Percentiles rank a stretch among this genome's conserved stretches.
Evolutionary conservation across 371 early-diverging fungal genomes (phyloP).

Genomic region (Apophysomyces sp.): DNA sequence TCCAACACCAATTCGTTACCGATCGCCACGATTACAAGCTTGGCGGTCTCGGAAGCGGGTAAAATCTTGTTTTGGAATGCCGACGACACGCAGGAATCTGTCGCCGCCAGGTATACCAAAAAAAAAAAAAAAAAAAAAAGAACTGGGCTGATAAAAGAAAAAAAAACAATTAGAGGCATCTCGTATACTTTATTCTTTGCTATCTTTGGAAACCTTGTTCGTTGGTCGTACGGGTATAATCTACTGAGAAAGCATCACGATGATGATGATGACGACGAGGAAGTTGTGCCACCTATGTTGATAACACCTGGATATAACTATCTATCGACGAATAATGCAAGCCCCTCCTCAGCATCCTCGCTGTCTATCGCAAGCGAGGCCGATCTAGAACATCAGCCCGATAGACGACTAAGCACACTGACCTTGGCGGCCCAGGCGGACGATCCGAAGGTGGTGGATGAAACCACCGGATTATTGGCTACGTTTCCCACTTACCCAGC

Average conservation of each 20-base stretch:
- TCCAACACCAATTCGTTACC: slow-evolving; percentile 76
- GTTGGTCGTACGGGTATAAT: slow-evolving; percentile 77
- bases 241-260: slow-evolving; percentile 41
- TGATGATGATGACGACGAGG: slow-evolving; percentile 22
- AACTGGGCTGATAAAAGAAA: neutral
- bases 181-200: slow-evolving; percentile 76
- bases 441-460: slow-evolving; percentile 5
- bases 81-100: slow-evolving; percentile 59
- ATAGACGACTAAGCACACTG: slow-evolving; percentile 14
- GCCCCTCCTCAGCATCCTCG: slow-evolving; percentile 3
- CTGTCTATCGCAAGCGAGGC: neutral
- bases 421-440: slow-evolving; percentile 17
- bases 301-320: slow-evolving; percentile 3
- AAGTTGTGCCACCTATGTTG: neutral
- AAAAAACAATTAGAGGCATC: slow-evolving; percentile 52
- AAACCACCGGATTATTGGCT: slow-evolving; percentile 6
- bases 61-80: slow-evolving; percentile 56
- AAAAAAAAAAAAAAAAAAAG: slow-evolving; percentile 1
- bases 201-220: slow-evolving; percentile 69
- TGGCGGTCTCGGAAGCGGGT: slow-evolving; percentile 67
- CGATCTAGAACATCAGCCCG: slow-evolving; percentile 5
- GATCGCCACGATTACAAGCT: slow-evolving; percentile 67
- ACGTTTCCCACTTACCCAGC: neutral
- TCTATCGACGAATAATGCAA: neutral
- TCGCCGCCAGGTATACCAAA: slow-evolving; percentile 57